Evolutionary conservation across 2,329 filamentous ascomycete genomes (phyloP).

Genomic region (Ophiostoma ulmi): DNA sequence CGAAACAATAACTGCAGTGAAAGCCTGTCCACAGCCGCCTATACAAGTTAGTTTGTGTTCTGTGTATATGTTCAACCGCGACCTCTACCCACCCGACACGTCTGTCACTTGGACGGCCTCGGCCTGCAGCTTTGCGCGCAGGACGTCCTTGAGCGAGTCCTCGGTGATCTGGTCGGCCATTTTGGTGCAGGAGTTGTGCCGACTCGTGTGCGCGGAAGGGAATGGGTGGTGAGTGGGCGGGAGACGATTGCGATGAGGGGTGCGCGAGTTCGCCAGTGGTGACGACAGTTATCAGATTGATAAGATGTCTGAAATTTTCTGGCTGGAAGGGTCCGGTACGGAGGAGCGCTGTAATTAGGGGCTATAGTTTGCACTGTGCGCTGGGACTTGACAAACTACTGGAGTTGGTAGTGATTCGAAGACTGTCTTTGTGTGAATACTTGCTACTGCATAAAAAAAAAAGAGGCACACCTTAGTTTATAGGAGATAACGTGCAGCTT

Average conservation of each 20-base stretch:
- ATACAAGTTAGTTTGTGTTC: slow-evolving; percentile 1
- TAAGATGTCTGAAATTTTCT: slow-evolving; percentile 20
- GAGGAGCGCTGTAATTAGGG: not conserved
- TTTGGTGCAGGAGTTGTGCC: not conserved
- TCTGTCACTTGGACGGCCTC: slow-evolving; percentile 83
- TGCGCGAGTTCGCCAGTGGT: not conserved
- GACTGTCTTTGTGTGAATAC: too few species aligned
- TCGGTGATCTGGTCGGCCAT: slow-evolving; percentile 65
- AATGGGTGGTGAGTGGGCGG: not conserved
- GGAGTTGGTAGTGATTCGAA: not conserved
- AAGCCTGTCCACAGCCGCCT: slow-evolving; percentile 60
- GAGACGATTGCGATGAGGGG: not conserved
- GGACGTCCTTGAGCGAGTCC: slow-evolving; percentile 60
- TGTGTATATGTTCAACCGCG: not conserved
- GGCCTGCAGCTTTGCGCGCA: slow-evolving; percentile 66
- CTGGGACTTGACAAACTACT: not conserved
- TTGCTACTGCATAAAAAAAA: too few species aligned
- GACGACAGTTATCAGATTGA: slow-evolving; percentile 26
- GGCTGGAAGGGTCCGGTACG: not conserved
- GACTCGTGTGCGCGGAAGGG: not conserved
- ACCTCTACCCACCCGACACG: slow-evolving; percentile 66
- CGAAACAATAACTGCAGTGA: slow-evolving; percentile 57
- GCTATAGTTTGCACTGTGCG: not conserved
- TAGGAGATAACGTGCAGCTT: too few species aligned
- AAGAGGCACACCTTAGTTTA: too few species aligned